Conservation (phyloP, 2,329 filamentous ascomycete species). For the Aspergillus ibericus region DNA sequence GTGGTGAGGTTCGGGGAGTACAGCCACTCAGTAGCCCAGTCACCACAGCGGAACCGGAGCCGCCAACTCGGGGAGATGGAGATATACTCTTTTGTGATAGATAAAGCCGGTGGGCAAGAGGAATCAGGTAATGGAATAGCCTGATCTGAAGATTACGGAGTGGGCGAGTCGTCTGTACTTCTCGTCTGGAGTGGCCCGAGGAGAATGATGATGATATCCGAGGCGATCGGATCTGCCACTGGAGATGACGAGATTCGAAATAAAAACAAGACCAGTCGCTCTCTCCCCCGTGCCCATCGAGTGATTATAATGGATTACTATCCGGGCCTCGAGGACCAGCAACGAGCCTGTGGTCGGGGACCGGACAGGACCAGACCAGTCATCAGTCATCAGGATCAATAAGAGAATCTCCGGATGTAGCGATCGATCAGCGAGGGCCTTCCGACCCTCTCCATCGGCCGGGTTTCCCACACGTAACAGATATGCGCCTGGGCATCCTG, state of each 20-base stretch:
- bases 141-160: neutral
- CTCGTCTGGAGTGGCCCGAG: too few relatives aligned
- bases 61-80: neutral
- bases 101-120: neutral
- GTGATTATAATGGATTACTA: neutral
- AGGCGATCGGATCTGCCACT: neutral
- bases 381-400: slow-evolving; percentile 22
- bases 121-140: neutral
- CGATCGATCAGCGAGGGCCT: slow-evolving; percentile 14
- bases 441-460: slow-evolving; percentile 16
- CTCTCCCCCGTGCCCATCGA: neutral
- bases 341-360: neutral
- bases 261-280: neutral
- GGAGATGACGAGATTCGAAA: neutral
- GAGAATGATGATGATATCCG: neutral
- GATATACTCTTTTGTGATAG: neutral
- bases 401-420: slow-evolving; percentile 16
- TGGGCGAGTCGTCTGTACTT: too few relatives aligned
- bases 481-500: slow-evolving; percentile 12
- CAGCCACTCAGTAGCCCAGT: too few relatives aligned
- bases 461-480: slow-evolving; percentile 33
- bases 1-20: slow-evolving; percentile 14
- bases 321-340: neutral
- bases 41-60: slow-evolving; percentile 21
- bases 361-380: neutral